Evolutionary conservation across 1,284 basidiomycete genomes (phyloP).

Genomic region (Fomitopsis betulina): DNA sequence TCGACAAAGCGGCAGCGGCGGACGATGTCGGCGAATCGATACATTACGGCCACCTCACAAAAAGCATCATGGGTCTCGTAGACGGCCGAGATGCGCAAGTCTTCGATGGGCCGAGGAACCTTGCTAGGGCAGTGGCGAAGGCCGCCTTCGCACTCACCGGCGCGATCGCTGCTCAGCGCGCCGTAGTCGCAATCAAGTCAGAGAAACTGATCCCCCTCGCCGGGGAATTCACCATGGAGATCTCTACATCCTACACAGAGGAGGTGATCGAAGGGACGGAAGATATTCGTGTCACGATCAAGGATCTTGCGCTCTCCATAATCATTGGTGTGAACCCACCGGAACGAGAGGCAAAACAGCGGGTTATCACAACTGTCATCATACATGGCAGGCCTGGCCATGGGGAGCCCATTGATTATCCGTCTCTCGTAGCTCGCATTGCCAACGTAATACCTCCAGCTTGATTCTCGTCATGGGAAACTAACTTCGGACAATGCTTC

Average conservation of each 20-base stretch:
- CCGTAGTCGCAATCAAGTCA: constrained; percentile 3
- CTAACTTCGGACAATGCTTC: not conserved
- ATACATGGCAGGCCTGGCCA: constrained; percentile 27
- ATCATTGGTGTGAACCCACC: constrained; percentile 52
- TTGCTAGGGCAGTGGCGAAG: constrained; percentile 31
- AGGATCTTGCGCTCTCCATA: constrained; percentile 34
- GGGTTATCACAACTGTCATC: constrained; percentile 37
- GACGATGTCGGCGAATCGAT: constrained; percentile 45
- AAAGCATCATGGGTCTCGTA: constrained; percentile 31
- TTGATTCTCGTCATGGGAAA: not conserved
- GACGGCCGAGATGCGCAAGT: constrained; percentile 11
- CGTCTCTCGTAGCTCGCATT: constrained; percentile 27
- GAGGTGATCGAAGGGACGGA: not conserved
- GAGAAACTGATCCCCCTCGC: constrained; percentile 34
- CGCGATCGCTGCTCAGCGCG: constrained; percentile 17
- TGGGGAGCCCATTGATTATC: constrained; percentile 28
- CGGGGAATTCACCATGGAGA: constrained; percentile 28
- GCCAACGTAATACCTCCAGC: constrained; percentile 22
- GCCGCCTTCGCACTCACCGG: constrained; percentile 31
- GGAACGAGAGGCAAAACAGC: constrained; percentile 45
- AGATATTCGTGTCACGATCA: constrained; percentile 30
- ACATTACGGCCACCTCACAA: constrained; percentile 46
- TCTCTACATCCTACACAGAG: constrained; percentile 9
- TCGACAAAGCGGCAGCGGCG: constrained; percentile 32
- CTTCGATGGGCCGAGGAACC: constrained; percentile 23